These are phyloP conservation scores for Infundibulicybe gibba DNA, from an alignment of 768 basidiomycete species.

Conservation along the genomic window DNA sequence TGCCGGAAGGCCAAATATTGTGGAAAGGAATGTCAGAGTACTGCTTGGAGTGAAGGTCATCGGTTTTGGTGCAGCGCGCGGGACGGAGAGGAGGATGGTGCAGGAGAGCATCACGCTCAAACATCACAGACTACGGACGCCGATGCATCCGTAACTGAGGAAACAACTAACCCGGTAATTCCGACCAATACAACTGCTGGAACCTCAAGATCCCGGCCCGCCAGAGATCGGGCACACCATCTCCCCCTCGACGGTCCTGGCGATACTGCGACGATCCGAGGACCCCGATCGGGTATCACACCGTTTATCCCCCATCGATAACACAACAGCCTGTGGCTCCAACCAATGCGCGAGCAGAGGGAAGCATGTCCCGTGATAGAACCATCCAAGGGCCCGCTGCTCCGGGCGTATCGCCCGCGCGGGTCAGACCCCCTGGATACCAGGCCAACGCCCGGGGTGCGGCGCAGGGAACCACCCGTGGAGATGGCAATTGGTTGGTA, in stretches of 20 bases:
- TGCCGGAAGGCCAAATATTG: slow-evolving; percentile 99
- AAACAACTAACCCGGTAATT: neutral
- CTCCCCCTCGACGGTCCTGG: neutral
- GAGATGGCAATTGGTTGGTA: neutral
- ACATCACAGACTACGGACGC: neutral
- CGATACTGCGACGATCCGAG: neutral
- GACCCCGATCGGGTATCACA: neutral
- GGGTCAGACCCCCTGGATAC: neutral
- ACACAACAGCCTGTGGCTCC: neutral
- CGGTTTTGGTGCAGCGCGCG: slow-evolving; percentile 88
- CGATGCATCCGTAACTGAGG: neutral
- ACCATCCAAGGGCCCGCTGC: neutral
- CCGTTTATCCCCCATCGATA: neutral
- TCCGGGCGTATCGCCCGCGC: neutral
- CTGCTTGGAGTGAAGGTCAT: slow-evolving; percentile 95
- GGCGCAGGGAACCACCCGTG: neutral
- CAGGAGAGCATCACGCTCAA: slow-evolving; percentile 11
- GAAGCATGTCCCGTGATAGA: neutral
- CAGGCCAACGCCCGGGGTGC: neutral
- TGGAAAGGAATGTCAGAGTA: slow-evolving; percentile 94
- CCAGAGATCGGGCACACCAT: neutral
- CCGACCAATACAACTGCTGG: neutral
- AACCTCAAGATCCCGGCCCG: neutral
- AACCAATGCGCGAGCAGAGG: neutral
- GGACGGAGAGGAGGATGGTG: slow-evolving; percentile 43